These are phyloP conservation scores for Sphaerulina populicola DNA, from an alignment of 2,329 filamentous ascomycete species.

Conservation along the genomic window DNA sequence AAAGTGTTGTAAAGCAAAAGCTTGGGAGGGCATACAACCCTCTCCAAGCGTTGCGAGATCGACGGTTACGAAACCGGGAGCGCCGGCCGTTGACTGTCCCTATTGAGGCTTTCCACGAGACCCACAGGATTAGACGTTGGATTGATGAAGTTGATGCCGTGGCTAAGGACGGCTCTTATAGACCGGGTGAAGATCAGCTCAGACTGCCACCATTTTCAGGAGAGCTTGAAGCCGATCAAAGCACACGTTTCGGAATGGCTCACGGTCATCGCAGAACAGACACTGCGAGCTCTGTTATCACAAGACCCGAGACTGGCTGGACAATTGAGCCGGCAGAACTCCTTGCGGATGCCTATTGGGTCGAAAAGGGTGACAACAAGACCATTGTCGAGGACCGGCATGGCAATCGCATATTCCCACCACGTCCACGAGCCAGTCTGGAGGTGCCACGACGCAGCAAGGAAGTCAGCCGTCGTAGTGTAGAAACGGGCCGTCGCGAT, in stretches of 20 bases:
- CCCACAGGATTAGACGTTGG: constrained; percentile 65
- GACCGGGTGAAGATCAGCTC: constrained; percentile 30
- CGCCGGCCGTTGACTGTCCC: constrained; percentile 65
- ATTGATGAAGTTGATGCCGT: constrained; percentile 57
- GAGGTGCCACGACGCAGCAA: constrained; percentile 22
- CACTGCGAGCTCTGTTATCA: constrained; percentile 49
- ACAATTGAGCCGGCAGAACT: constrained; percentile 72
- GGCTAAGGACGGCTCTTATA: constrained; percentile 34
- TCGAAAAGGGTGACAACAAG: constrained; percentile 75
- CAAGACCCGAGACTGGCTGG: constrained; percentile 77
- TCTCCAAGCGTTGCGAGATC: constrained; percentile 83
- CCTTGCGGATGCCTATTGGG: constrained; percentile 83
- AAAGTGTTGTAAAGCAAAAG: constrained; percentile 30
- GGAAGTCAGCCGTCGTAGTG: constrained; percentile 12
- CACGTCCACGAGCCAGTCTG: constrained; percentile 17
- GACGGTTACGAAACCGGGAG: constrained; percentile 73
- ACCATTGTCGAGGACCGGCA: constrained; percentile 69
- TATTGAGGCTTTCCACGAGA: constrained; percentile 66
- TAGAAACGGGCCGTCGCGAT: constrained; percentile 5
- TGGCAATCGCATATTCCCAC: constrained; percentile 62
- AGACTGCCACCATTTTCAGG: constrained; percentile 26
- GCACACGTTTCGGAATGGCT: constrained; percentile 7
- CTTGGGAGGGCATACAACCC: constrained; percentile 77
- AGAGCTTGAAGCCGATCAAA: constrained; percentile 21
- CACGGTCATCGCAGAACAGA: constrained; percentile 33